Evolutionary conservation across 176 grass and related monocot genomes (phyloP).

Genomic region (Avena insularis): DNA sequence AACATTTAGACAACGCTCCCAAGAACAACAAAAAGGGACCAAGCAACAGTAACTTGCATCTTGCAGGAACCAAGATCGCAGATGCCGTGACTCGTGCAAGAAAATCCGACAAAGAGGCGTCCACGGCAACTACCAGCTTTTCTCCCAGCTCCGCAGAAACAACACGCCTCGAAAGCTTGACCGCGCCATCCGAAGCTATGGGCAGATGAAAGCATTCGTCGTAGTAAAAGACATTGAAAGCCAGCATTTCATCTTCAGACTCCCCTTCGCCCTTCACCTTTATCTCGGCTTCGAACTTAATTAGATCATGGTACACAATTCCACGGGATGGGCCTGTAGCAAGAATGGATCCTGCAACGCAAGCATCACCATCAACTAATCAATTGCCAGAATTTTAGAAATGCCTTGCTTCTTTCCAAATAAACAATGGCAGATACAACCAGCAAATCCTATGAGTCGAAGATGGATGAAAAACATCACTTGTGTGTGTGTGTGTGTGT

Average conservation of each 20-base stretch:
- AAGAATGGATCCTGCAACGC: slow-evolving; percentile 3
- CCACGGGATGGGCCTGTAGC: slow-evolving; percentile 28
- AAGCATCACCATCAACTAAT: not conserved
- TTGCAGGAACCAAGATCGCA: not conserved
- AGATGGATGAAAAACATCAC: not conserved
- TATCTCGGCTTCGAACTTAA: slow-evolving; percentile 23
- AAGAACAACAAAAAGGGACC: not conserved
- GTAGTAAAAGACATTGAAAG: not conserved
- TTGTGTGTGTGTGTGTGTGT: not conserved
- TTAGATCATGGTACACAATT: slow-evolving; percentile 5
- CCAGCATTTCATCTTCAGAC: slow-evolving; percentile 34
- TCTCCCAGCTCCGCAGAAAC: not conserved
- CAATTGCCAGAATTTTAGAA: not conserved
- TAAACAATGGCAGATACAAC: not conserved
- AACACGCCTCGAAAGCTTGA: not conserved
- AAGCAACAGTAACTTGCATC: not conserved
- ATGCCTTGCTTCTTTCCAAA: not conserved
- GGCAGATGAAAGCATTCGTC: not conserved
- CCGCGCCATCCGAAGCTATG: not conserved
- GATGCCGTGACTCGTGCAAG: not conserved
- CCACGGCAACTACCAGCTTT: not conserved
- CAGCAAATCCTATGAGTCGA: not conserved
- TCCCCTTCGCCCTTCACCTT: slow-evolving; percentile 12
- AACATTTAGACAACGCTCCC: not conserved
- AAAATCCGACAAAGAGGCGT: not conserved